A percentile compares a stretch with the other conserved stretches of the same genome.
Conservation (phyloP, 2,329 filamentous ascomycete species). For the Aspergillus aculeatus region DNA sequence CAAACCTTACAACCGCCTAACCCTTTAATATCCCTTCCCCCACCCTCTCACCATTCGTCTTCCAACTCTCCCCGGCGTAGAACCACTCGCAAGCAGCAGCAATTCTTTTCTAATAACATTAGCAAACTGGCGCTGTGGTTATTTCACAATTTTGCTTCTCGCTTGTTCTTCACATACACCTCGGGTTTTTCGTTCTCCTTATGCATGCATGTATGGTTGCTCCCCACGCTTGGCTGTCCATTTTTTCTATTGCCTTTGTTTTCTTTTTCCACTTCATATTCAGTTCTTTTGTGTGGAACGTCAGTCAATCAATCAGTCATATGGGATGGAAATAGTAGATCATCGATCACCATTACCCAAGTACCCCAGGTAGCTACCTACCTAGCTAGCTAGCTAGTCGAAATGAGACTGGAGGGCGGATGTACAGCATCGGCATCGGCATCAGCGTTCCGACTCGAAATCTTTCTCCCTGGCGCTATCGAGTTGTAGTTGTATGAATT, state of each 20-base stretch:
- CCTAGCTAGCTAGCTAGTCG: not conserved
- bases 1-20: not conserved
- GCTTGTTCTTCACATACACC: not conserved
- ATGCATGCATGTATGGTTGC: no score
- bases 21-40: not conserved
- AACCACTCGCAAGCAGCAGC: not conserved
- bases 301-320: not conserved
- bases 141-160: not conserved
- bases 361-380: no score
- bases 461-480: no score
- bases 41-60: not conserved
- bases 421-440: not conserved
- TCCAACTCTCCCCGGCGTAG: not conserved
- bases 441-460: no score
- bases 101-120: not conserved
- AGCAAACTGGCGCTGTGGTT: not conserved
- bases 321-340: not conserved
- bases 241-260: not conserved
- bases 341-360: not conserved
- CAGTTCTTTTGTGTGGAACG: not conserved
- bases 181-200: not conserved
- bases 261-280: not conserved
- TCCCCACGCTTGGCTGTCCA: no score
- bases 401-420: not conserved
- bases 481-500: no score